A percentile compares a stretch with the other conserved stretches of the same genome.
Conservation (phyloP, 164 flowering plant genomes). For the Magnolia sinica region DNA sequence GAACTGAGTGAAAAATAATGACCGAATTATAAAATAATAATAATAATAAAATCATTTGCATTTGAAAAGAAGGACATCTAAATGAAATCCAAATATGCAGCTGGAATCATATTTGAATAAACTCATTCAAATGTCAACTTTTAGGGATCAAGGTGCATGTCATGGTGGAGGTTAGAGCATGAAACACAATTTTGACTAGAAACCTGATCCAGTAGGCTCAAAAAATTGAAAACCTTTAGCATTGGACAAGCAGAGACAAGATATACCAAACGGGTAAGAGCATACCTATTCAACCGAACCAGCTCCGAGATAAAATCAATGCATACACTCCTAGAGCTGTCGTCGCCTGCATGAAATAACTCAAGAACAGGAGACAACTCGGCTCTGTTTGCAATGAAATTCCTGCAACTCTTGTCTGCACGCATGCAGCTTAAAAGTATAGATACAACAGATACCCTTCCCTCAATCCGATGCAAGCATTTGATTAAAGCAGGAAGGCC, state of each 20-base stretch:
- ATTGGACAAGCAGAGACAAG: background rate
- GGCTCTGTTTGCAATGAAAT: constrained; percentile 47
- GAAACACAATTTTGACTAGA: too few species aligned
- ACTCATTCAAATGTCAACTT: background rate
- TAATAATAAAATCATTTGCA: background rate
- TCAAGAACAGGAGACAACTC: constrained; percentile 61
- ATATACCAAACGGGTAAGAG: background rate
- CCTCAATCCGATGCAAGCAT: constrained; percentile 45
- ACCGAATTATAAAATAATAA: too few species aligned
- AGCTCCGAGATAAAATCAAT: constrained; percentile 57
- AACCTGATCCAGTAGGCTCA: background rate
- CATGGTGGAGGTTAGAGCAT: too few species aligned
- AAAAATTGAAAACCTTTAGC: background rate
- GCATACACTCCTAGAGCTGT: constrained; percentile 47
- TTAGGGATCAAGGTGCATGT: background rate
- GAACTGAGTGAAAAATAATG: too few species aligned
- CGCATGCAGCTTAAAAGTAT: constrained; percentile 58
- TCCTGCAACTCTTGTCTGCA: constrained; percentile 52
- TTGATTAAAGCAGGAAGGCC: constrained; percentile 53
- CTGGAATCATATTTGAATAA: background rate
- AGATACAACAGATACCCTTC: constrained; percentile 42
- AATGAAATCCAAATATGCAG: background rate
- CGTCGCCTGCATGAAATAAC: constrained; percentile 62
- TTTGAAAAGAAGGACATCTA: background rate
- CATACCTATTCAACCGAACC: constrained; percentile 57